Evolutionary conservation across 73 alveolate species (phyloP).

Genomic region (Tetrahymena elliotti): DNA sequence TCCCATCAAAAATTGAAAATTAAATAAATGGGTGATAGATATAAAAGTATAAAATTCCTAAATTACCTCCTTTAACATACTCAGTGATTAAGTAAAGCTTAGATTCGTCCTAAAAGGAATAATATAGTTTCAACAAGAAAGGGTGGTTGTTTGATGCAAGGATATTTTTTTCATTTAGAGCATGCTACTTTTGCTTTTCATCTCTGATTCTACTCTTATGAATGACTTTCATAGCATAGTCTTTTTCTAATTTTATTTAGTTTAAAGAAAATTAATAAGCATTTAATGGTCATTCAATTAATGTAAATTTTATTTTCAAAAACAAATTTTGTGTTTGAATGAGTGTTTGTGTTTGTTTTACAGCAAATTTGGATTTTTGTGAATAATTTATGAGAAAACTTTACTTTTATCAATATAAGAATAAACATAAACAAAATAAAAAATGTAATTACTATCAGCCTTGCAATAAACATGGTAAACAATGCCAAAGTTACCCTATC

Average conservation of each 20-base stretch:
- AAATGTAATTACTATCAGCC: background rate
- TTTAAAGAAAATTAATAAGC: background rate
- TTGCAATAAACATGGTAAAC: background rate
- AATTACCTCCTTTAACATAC: background rate
- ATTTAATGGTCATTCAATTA: background rate
- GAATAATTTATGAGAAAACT: background rate
- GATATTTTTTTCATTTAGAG: background rate
- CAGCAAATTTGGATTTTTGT: no score
- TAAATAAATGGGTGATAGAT: background rate
- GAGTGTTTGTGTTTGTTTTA: no score
- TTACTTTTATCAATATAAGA: background rate
- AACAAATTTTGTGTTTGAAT: background rate
- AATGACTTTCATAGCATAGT: conserved; percentile 74
- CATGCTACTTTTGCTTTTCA: background rate
- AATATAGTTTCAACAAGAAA: conserved; percentile 12
- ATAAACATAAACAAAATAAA: background rate
- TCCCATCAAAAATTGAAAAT: background rate
- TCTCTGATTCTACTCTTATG: conserved; percentile 36
- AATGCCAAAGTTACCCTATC: background rate
- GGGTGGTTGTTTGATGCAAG: background rate
- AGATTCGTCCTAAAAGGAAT: background rate
- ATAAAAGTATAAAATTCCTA: background rate
- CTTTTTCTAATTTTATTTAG: conserved; percentile 31
- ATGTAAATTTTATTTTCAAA: background rate
- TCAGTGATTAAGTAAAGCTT: conserved; percentile 16